Evolutionary conservation across 2,329 filamentous ascomycete genomes (phyloP).

Genomic region (Paecilomyces variotii): DNA sequence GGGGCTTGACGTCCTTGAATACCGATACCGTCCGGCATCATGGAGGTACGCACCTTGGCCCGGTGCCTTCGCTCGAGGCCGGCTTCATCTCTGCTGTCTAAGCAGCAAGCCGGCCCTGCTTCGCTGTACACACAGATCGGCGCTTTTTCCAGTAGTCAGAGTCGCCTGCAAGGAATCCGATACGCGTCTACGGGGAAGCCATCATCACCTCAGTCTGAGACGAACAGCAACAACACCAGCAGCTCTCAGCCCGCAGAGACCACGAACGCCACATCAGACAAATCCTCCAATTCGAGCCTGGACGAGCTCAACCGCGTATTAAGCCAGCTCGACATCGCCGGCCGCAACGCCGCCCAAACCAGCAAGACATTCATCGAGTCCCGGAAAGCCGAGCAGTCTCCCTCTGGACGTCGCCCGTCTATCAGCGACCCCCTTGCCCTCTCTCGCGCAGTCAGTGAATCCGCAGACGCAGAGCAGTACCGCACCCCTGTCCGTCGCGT

Average conservation of each 20-base stretch:
- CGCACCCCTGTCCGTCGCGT: constrained; percentile 15
- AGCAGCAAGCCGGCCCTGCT: constrained; percentile 8
- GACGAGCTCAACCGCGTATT: constrained; percentile 26
- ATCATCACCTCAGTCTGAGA: background rate
- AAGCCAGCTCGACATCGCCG: constrained; percentile 21
- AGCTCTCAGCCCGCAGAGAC: background rate
- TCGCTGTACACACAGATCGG: constrained; percentile 3
- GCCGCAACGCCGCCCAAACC: constrained; percentile 5
- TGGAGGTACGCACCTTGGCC: constrained; percentile 25
- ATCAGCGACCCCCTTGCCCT: constrained; percentile 9
- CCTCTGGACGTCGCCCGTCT: background rate
- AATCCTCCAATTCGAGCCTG: constrained; percentile 2
- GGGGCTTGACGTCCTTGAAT: background rate
- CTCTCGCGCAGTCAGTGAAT: constrained; percentile 13
- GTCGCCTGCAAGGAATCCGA: background rate
- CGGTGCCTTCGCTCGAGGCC: constrained; percentile 25
- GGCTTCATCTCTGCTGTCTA: constrained; percentile 18
- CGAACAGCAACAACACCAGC: background rate
- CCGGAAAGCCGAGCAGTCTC: background rate
- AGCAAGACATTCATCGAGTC: background rate
- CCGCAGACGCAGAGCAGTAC: constrained; percentile 11
- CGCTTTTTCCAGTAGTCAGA: background rate
- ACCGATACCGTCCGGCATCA: constrained; percentile 9
- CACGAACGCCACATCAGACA: constrained; percentile 1
- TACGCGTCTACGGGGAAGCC: background rate